Conservation (phyloP, 495 filamentous ascomycete genomes). For the Durotheca rogersii region DNA sequence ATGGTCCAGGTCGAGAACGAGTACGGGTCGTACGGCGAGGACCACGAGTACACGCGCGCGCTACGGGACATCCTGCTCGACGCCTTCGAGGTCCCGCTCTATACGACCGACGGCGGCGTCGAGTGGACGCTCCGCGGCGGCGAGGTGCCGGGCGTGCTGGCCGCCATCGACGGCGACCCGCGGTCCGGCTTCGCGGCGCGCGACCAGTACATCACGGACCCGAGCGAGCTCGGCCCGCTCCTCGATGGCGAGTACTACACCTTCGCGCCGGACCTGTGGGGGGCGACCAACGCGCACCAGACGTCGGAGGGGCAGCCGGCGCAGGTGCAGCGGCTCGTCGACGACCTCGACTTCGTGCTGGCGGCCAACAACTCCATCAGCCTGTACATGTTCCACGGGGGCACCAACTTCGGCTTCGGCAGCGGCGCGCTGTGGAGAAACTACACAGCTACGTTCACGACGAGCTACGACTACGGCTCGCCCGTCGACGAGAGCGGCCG, state of each 20-base stretch:
- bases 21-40: slow-evolving; percentile 47
- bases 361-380: slow-evolving; percentile 44
- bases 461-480: slow-evolving; percentile 52
- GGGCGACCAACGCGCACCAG: slow-evolving; percentile 35
- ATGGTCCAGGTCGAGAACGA: slow-evolving; percentile 55
- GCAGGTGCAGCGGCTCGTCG: slow-evolving; percentile 25
- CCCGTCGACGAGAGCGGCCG: slow-evolving; percentile 52
- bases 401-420: slow-evolving; percentile 48
- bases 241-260: slow-evolving; percentile 49
- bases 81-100: slow-evolving; percentile 44
- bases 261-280: slow-evolving; percentile 42
- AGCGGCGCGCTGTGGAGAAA: slow-evolving; percentile 48
- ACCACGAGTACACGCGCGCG: slow-evolving; percentile 42
- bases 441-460: slow-evolving; percentile 39
- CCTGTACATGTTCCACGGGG: slow-evolving; percentile 53
- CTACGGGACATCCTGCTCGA: slow-evolving; percentile 40
- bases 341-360: slow-evolving; percentile 45
- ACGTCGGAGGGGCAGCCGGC: slow-evolving; percentile 30
- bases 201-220: slow-evolving; percentile 43
- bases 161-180: slow-evolving; percentile 49
- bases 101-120: slow-evolving; percentile 50
- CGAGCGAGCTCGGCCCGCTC: slow-evolving; percentile 43
- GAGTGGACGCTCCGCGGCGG: slow-evolving; percentile 45
- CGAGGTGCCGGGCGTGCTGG: slow-evolving; percentile 43
- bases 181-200: slow-evolving; percentile 42